These are phyloP conservation scores for Ciborinia camelliae DNA, from an alignment of 2,329 filamentous ascomycete genomes.

Conservation along the genomic window DNA sequence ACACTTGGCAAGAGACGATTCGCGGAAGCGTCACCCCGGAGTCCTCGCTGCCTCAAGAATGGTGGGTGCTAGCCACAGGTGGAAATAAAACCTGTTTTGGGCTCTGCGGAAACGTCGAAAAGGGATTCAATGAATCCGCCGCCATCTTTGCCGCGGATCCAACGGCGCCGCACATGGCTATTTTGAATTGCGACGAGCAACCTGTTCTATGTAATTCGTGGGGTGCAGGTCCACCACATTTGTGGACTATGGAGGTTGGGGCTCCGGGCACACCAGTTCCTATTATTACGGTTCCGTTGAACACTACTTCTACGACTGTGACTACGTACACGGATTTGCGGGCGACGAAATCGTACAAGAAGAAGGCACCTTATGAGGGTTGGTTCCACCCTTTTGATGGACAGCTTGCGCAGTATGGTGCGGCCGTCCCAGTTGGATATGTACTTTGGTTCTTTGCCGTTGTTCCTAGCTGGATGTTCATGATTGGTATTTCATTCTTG, in stretches of 20 bases:
- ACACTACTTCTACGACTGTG: conserved; percentile 64
- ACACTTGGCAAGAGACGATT: conserved; percentile 69
- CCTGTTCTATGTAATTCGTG: conserved; percentile 72
- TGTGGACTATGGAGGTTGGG: conserved; percentile 67
- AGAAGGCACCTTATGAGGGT: conserved; percentile 54
- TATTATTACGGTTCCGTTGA: conserved; percentile 63
- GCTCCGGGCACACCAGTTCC: conserved; percentile 61
- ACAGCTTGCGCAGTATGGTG: conserved; percentile 56
- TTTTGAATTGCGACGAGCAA: conserved; percentile 72
- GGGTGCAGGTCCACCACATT: conserved; percentile 59
- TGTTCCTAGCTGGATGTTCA: conserved; percentile 72
- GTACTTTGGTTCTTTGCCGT: conserved; percentile 63
- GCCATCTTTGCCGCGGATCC: conserved; percentile 59
- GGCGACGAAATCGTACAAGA: conserved; percentile 50
- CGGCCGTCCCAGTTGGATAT: conserved; percentile 65
- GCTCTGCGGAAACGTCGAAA: conserved; percentile 60
- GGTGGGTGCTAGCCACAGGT: conserved; percentile 71
- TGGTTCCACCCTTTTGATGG: conserved; percentile 76
- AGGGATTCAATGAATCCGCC: conserved; percentile 64
- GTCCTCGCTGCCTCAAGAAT: conserved; percentile 63
- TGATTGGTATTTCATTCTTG: conserved; percentile 70
- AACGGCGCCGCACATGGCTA: conserved; percentile 62
- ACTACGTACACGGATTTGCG: conserved; percentile 61
- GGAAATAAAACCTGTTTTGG: conserved; percentile 73
- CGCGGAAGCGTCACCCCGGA: conserved; percentile 57